These are phyloP conservation scores for Erythrophleum ivorense DNA, from an alignment of 331 rosid genomes.

Conservation along the genomic window DNA sequence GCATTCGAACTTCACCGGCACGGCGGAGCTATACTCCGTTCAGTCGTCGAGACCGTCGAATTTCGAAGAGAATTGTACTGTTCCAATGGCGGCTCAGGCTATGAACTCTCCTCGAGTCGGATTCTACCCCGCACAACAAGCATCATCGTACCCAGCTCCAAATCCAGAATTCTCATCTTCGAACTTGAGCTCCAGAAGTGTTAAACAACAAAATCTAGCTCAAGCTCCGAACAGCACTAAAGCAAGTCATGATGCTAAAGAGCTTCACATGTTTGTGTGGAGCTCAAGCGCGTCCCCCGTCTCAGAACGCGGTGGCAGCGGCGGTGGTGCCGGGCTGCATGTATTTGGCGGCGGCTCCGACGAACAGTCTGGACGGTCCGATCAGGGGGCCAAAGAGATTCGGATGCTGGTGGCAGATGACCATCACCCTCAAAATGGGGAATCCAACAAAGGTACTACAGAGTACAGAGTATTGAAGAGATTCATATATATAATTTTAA, in stretches of 20 bases:
- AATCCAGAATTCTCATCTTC: conserved; percentile 69
- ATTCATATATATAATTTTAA: neutral
- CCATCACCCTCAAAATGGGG: conserved; percentile 12
- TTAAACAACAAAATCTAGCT: neutral
- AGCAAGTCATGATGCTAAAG: conserved; percentile 32
- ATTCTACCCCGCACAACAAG: conserved; percentile 67
- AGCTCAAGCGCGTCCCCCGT: conserved; percentile 30
- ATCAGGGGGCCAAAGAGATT: conserved; percentile 25
- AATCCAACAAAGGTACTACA: conserved; percentile 6
- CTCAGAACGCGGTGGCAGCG: conserved; percentile 15
- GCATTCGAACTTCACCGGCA: conserved; percentile 9
- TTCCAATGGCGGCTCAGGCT: neutral
- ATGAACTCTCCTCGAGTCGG: conserved; percentile 55
- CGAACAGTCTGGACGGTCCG: conserved; percentile 13
- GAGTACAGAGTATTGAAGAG: neutral
- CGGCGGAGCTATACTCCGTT: neutral
- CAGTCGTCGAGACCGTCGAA: neutral
- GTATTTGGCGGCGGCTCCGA: neutral
- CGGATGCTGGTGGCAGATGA: conserved; percentile 23
- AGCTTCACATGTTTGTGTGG: conserved; percentile 38
- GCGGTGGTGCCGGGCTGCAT: neutral
- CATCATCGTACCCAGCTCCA: conserved; percentile 68
- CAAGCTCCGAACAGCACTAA: neutral
- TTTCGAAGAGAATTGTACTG: neutral
- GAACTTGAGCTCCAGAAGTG: conserved; percentile 12